Base-by-base conservation (phyloP, 495 filamentous ascomycete species). In the Cladorrhinum samala region DNA sequence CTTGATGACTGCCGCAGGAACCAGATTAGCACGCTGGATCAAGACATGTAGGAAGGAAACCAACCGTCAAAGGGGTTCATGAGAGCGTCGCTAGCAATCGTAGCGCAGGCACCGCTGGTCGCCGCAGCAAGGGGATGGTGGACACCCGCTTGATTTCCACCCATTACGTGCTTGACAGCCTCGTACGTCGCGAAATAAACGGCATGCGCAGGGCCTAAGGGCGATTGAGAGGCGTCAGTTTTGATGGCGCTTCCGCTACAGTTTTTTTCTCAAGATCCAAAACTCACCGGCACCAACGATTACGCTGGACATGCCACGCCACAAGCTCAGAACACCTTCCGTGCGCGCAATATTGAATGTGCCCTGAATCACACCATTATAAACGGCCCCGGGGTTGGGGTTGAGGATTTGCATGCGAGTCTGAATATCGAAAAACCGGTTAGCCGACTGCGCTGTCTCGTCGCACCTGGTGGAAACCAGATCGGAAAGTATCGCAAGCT, bases 21-120 rank as follows among this genome's bases (percentile, higher is more conserved):
- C 43, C 11, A 11, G 49, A 49, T 56, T 62, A 65, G 71, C 50
- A 59, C 38, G 6, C 11, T 21, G 41, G 44, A 30, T 19, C 3
- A 27, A 42, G 16, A 11, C 9, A 20, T 27, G 7, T 9, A 25
- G 20, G 20, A 42, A 25, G 42, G n/a, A 41, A 23, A 66, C 80
- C 65, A 77, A 95, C 91, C 91, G 75, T 99, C 93, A 68, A 99
- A 99, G 24, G 93, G 93, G 68, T 97, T 99, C 93, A 99, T 99
- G 46, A 99, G 77, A 36, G 93, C 94, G 75, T 99, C 93, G 64
- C 90, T 95, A 30, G 90, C 89, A 63, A 96, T 96, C 0, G 93
- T 97, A 47, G 93, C 93, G 58, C 88, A 86, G 51, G 92, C 92
- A 65, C 93, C 93, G 66, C 90, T 94, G 47, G 87, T 80, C 36